These are phyloP conservation scores for Gentiana macrophylla DNA, from an alignment of 257 asterid genomes.

Conservation along the genomic window DNA sequence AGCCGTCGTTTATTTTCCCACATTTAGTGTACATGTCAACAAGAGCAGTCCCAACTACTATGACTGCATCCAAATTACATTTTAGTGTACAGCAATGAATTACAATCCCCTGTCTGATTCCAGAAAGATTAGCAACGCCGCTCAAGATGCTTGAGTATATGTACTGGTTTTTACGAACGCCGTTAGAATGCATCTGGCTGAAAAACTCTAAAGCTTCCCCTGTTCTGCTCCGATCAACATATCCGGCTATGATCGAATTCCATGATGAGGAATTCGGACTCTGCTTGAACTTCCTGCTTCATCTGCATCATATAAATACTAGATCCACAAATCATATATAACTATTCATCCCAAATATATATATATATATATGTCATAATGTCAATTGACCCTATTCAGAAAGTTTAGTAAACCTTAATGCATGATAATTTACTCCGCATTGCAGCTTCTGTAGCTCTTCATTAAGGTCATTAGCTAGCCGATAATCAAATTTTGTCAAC, in stretches of 20 bases:
- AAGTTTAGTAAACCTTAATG: constrained; percentile 73
- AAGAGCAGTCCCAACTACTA: constrained; percentile 81
- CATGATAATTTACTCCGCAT: constrained; percentile 93
- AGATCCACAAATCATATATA: no score
- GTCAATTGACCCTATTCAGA: no score
- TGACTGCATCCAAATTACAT: constrained; percentile 30
- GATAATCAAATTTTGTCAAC: constrained; percentile 95
- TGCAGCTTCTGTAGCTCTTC: constrained; percentile 84
- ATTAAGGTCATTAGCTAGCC: constrained; percentile 84
- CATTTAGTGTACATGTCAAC: constrained; percentile 79
- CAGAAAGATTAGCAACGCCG: constrained; percentile 49
- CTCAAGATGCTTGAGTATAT: constrained; percentile 65
- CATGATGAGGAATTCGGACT: constrained; percentile 75
- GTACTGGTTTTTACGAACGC: constrained; percentile 53
- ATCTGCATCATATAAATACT: constrained; percentile 8
- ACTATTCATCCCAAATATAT: no score
- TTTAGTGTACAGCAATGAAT: constrained; percentile 54
- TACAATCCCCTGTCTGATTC: constrained; percentile 35
- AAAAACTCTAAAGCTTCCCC: constrained; percentile 43
- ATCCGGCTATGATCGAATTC: constrained; percentile 76
- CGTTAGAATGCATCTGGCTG: constrained; percentile 41
- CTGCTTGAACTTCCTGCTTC: constrained; percentile 46
- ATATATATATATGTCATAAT: no score
- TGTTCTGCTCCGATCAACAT: constrained; percentile 41
- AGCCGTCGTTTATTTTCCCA: constrained; percentile 45